Base-by-base conservation (phyloP, 2,329 filamentous ascomycete genomes). In the Colletotrichum filicis region DNA sequence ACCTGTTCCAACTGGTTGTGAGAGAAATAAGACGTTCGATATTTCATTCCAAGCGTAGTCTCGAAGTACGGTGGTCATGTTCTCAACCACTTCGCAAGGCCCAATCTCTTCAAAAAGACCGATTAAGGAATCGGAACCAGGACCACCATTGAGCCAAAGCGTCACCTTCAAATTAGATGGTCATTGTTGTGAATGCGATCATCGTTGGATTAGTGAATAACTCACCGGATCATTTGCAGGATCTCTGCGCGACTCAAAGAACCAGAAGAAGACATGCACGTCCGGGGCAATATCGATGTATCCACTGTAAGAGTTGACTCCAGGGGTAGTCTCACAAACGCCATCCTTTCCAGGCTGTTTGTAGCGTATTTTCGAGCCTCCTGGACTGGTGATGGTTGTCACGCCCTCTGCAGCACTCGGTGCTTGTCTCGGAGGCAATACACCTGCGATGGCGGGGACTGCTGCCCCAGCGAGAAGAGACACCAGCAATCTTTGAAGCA, bases 251-350 rank as follows among this genome's bases (percentile, higher is more conserved):
- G 67, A 63, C 37, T 69, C 67, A 16, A 69, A 69, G 55, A 64
- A 69, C 67, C 67, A 69, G 60, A 69, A 65, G 28, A 69, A 69
- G 12, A 65, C 55, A 8, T 69, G 67, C 8, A 65, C 26, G 24
- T 69, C 55, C 4, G 67, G 59, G 12, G 59, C 67, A 1, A 69
- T 57, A 2, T 69, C 67, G 3, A 69, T 65, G 42, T 65, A 69
- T 16, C 67, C 67, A 32, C 59, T 64, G 26, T 65, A 69, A 3
- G 67, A 69, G 67, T 69, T 69, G n/a, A 69, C 67, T 0, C 60
- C 67, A 1, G 67, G 67, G 2, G 67, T 69, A 1, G 67, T 69
- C 16, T 69, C 67, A 19, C 67, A 69, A 0, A 65, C 37, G n/a
- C 67, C 60, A 4, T 68, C 66, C 7, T 68, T 68, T 0, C 66